Evolutionary conservation across 768 basidiomycete genomes (phyloP).

Genomic region (Xanthoconium purpureum): DNA sequence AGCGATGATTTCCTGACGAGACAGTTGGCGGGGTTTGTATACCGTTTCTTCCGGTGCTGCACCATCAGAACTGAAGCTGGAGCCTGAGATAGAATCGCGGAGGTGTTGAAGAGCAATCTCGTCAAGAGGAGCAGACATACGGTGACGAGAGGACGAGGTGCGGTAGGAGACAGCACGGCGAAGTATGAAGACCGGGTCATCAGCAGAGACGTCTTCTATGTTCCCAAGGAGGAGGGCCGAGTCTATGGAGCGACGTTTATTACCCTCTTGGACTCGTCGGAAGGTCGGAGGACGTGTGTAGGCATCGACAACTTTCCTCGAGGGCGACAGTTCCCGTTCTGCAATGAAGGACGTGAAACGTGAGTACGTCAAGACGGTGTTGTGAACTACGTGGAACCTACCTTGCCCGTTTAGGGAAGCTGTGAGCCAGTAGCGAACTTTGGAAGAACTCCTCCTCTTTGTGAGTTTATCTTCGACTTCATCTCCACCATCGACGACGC

Average conservation of each 20-base stretch:
- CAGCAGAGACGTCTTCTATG: slow-evolving; percentile 68
- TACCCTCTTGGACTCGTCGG: slow-evolving; percentile 51
- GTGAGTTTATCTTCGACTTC: slow-evolving; percentile 91
- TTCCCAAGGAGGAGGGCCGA: slow-evolving; percentile 67
- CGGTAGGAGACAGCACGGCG: slow-evolving; percentile 79
- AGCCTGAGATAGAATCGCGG: slow-evolving; percentile 58
- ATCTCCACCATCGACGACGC: slow-evolving; percentile 98
- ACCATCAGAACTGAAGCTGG: slow-evolving; percentile 55
- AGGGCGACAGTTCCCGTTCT: slow-evolving; percentile 80
- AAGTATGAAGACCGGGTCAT: slow-evolving; percentile 89
- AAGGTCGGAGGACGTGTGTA: slow-evolving; percentile 73
- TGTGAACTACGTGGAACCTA: slow-evolving; percentile 29
- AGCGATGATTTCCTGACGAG: slow-evolving; percentile 87
- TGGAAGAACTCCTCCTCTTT: slow-evolving; percentile 71
- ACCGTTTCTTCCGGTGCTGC: slow-evolving; percentile 30
- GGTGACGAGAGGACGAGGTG: slow-evolving; percentile 62
- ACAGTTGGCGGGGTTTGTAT: slow-evolving; percentile 40
- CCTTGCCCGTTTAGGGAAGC: slow-evolving; percentile 62
- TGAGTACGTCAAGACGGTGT: slow-evolving; percentile 4
- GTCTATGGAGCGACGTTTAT: slow-evolving; percentile 86
- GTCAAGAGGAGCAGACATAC: slow-evolving; percentile 75
- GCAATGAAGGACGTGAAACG: slow-evolving; percentile 9
- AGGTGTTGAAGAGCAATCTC: slow-evolving; percentile 76
- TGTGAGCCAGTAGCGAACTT: slow-evolving; percentile 81
- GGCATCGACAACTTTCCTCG: slow-evolving; percentile 82